These are phyloP conservation scores for Phaseolus coccineus DNA, from an alignment of 331 rosid species.

Conservation along the genomic window DNA sequence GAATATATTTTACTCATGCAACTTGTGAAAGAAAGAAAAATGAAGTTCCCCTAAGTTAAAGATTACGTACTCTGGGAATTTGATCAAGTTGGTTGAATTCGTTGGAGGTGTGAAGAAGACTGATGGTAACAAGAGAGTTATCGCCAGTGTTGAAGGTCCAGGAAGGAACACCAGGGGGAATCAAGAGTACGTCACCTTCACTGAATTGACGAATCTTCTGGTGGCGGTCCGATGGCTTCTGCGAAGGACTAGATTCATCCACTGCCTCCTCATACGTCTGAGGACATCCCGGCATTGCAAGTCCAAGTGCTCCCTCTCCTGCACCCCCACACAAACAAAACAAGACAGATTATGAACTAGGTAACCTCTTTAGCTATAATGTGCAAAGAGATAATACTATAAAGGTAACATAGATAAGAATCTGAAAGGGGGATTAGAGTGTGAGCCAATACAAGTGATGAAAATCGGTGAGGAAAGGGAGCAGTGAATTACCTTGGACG, in stretches of 20 bases:
- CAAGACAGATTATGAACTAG: not conserved
- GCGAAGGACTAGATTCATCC: not conserved
- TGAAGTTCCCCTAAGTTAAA: not conserved
- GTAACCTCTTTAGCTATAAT: not conserved
- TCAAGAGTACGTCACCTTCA: constrained; percentile 61
- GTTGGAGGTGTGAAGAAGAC: constrained; percentile 58
- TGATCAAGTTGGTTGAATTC: constrained; percentile 65
- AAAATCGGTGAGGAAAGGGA: not conserved
- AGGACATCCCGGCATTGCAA: constrained; percentile 42
- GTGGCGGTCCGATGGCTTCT: constrained; percentile 34
- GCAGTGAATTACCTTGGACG: constrained; percentile 44
- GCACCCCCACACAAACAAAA: not conserved
- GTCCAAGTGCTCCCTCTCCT: constrained; percentile 43
- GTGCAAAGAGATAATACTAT: not conserved
- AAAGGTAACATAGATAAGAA: no score
- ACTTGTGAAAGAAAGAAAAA: not conserved
- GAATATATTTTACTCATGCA: not conserved
- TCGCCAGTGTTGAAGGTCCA: constrained; percentile 74
- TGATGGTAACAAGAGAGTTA: constrained; percentile 44
- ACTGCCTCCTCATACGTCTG: constrained; percentile 42
- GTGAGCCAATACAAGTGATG: no score
- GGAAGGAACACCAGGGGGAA: constrained; percentile 66
- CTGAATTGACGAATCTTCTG: constrained; percentile 48
- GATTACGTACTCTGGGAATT: no score
- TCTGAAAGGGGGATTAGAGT: no score